phyloP scores from a whole-genome alignment of 805 yeast species.

The Cyberlindnera maclurae region DNA sequence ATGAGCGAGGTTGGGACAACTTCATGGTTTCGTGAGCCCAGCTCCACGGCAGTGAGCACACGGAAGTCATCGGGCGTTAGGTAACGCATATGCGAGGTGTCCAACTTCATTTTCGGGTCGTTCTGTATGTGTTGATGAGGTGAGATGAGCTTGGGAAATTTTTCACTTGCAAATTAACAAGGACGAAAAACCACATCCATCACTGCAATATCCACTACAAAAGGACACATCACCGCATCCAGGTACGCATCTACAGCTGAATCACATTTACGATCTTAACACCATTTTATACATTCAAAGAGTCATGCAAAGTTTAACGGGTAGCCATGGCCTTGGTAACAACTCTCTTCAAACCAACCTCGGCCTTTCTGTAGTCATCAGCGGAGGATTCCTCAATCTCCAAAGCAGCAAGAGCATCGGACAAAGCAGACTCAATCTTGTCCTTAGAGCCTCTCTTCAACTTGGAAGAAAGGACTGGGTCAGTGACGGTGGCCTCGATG shows the following conservation, averaged over 20 bases:
- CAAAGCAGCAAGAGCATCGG: slow-evolving; percentile 96
- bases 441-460: slow-evolving; percentile 95
- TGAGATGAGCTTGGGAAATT: slow-evolving; percentile 5
- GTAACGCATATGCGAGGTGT: slow-evolving; percentile 90
- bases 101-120: slow-evolving; percentile 65
- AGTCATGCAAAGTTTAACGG: slow-evolving; percentile 50
- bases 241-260: no score
- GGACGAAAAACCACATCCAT: no score
- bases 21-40: slow-evolving; percentile 89
- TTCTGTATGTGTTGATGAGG: not conserved
- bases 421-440: slow-evolving; percentile 94
- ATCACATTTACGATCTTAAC: slow-evolving; percentile 2
- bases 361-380: slow-evolving; percentile 98
- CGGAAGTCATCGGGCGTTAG: slow-evolving; percentile 85
- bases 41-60: slow-evolving; percentile 81
- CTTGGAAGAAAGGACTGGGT: slow-evolving; percentile 97
- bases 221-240: no score
- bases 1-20: slow-evolving; percentile 87
- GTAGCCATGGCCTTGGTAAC: slow-evolving; percentile 99
- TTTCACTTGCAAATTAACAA: not conserved
- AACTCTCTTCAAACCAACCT: slow-evolving; percentile 97
- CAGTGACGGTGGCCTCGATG: slow-evolving; percentile 93
- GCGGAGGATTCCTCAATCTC: slow-evolving; percentile 94
- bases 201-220: no score
- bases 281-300: slow-evolving; percentile 10